Conservation (phyloP, 257 asterid genomes). For the Scutellaria baicalensis region DNA sequence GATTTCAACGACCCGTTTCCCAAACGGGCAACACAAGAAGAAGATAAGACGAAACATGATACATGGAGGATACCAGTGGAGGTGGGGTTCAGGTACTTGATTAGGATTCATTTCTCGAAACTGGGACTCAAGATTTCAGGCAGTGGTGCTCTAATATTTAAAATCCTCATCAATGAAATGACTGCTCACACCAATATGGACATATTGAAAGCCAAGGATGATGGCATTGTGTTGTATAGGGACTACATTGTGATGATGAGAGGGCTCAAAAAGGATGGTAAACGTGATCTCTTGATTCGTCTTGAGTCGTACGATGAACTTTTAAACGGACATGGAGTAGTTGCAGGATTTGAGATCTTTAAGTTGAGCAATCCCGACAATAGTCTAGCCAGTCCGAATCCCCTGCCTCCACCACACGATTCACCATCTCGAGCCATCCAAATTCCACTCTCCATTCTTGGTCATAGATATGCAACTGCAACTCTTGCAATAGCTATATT, state of each 20-base stretch:
- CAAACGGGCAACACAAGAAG: conserved; percentile 19
- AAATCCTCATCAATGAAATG: conserved; percentile 29
- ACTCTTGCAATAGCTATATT: conserved; percentile 12
- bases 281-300: conserved; percentile 22
- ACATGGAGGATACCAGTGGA: conserved; percentile 41
- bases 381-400: conserved; percentile 29
- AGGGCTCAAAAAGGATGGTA: conserved; percentile 27
- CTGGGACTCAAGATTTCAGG: conserved; percentile 22
- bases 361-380: conserved; percentile 46
- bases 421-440: neutral
- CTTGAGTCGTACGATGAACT: conserved; percentile 12
- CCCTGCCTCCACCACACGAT: neutral
- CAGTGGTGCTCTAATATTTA: conserved; percentile 22
- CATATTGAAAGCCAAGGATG: conserved; percentile 23
- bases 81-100: conserved; percentile 47
- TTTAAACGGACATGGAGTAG: conserved; percentile 11
- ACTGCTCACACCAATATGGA: conserved; percentile 23
- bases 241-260: conserved; percentile 39
- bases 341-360: conserved; percentile 38
- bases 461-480: conserved; percentile 14
- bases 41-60: neutral
- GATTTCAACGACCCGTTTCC: conserved; percentile 17
- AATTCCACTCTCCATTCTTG: neutral
- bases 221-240: conserved; percentile 15
- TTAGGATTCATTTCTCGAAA: conserved; percentile 47